Base-by-base conservation (phyloP, 169 alveolate species). In the Plasmodium adleri region DNA sequence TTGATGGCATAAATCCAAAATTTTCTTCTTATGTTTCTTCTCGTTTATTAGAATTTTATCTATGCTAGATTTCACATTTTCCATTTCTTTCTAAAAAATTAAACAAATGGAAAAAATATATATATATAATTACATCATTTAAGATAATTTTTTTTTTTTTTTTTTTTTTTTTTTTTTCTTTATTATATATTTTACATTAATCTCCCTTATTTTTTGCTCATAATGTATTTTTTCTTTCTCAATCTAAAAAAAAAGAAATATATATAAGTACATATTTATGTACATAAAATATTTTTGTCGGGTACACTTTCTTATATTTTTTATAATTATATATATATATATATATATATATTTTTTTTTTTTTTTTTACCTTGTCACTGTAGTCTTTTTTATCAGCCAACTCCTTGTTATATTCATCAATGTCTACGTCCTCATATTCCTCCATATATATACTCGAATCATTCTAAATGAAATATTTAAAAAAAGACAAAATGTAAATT, bases 401-500 rank as follows among this genome's bases (percentile, higher is more conserved):
- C 10, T 80, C 90, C 43, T 80, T 66, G 50, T 58, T 56, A 39
- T 80, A 52, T 62, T 80, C 90, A 60, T 67, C 90, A n/a, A 80
- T 80, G 47, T 80, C 90, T 39, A 58, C 22, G 32, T 80, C 90
- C 66, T 80, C 90, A 52, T 80, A 80, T 20, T 80, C 90, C 54
- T 80, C 80, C 90, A 80, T 80, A 74, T 67, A 80, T 15, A 80
- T 80, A 54, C 58, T 80, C 20, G 90, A 54, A 49, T 80, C 90
- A 70, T 50, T 67, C 90, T 80, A 39, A 10, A 17, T 17, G 59
- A 8, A 60, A 3, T 3, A 28, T 28, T 28, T 28, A 1, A 8
- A 12, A 15, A 58, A 60, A 20, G 17, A 56, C 15, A 49, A 12
- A 2, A 17, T 24, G 20, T 15, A n/a, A 75, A 60, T 58, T 58